Base-by-base conservation (phyloP, 345 rosid genomes). In the Cardamine occulta region DNA sequence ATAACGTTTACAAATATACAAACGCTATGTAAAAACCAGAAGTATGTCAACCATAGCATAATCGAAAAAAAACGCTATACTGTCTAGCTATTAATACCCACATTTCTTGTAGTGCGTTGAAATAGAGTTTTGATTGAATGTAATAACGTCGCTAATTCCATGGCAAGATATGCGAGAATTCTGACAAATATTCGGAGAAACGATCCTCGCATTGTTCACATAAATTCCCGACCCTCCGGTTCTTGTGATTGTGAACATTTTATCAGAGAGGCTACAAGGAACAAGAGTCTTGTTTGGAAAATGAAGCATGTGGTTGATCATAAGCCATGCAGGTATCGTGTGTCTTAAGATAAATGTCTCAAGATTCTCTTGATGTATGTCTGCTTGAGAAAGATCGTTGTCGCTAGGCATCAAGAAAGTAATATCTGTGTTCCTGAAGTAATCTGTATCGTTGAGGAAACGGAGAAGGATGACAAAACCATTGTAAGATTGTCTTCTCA, bases 331-430 rank as follows among this genome's bases (percentile, higher is more conserved):
- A 9, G 78, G 78, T 48, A 78, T 78, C 12, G 78, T 67, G 17
- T 78, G 78, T 26, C 74, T 67, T 54, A 78, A 2, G 52, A 78
- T 61, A 61, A 73, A 78, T n/a, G 70, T 52, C 23, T 78, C 53
- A 32, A 78, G 74, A 61, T 62, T 54, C 19, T 73, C 74, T 19
- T 7, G 45, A 17, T 31, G 57, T 48, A 78, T 60, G 28, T 78
- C 78, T 10, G 78, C 78, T 18, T 60, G 60, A 32, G 81, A 78
- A 2, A 78, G 24, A 53, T 78, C 78, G 3, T 34, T 24, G 53
- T 78, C 78, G 66, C 68, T 68, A 34, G 81, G 81, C 78, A 78
- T 78, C 74, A 78, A 78, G 81, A 78, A 73, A 52, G 81, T 78
- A 11, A 78, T 28, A 39, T 78, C 78, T 44, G 59, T 42, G 60